Evolutionary conservation across 2,329 filamentous ascomycete genomes (phyloP).

Genomic region (Alternaria brassicae): DNA sequence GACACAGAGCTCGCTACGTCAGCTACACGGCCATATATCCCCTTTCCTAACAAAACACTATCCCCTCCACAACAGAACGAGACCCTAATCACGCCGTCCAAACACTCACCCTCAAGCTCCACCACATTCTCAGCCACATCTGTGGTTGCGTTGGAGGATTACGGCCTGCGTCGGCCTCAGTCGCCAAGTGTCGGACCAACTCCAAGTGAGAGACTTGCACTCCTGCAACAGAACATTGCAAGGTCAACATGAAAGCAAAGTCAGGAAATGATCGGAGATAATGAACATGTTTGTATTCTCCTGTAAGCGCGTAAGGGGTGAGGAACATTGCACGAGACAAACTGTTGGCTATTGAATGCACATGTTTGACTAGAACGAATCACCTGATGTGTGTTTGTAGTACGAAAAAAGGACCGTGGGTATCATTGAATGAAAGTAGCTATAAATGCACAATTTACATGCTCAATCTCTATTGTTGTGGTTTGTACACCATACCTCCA

Average conservation of each 20-base stretch:
- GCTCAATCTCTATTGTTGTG: slow-evolving; percentile 33
- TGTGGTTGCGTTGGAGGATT: background rate
- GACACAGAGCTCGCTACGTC: no score
- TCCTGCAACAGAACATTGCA: no score
- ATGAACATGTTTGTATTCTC: background rate
- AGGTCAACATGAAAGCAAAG: background rate
- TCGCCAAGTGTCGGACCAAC: background rate
- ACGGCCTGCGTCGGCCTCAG: background rate
- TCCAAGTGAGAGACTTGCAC: background rate
- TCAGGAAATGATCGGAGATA: background rate
- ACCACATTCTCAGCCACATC: background rate
- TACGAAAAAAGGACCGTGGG: slow-evolving; percentile 13
- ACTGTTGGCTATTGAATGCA: background rate
- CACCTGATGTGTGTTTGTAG: background rate
- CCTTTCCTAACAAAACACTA: no score
- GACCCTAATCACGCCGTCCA: background rate
- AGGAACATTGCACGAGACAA: background rate
- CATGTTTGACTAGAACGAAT: background rate
- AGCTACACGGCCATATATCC: no score
- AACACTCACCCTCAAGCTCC: background rate
- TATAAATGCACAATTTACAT: background rate
- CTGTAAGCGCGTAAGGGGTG: background rate
- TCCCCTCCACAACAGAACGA: no score
- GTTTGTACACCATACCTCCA: slow-evolving; percentile 46
- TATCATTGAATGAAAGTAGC: slow-evolving; percentile 13